Evolutionary conservation across 2,329 filamentous ascomycete species (phyloP).

Genomic region (Aspergillus sp.): DNA sequence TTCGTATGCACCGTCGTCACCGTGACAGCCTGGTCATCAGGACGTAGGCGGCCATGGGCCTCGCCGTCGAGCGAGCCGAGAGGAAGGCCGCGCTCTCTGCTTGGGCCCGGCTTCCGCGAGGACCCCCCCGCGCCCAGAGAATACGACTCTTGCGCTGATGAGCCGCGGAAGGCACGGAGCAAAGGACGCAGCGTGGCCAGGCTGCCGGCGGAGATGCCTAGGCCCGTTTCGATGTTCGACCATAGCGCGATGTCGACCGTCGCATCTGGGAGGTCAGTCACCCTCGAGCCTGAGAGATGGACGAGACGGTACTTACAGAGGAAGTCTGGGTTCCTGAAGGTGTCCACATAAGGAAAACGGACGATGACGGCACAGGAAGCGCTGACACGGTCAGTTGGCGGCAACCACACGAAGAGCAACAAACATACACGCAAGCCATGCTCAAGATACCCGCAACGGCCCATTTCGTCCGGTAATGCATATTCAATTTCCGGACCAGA

Average conservation of each 20-base stretch:
- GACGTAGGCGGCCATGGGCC: slow-evolving; percentile 13
- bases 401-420: slow-evolving; percentile 6
- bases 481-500: slow-evolving; percentile 47
- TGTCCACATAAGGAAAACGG: slow-evolving; percentile 34
- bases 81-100: slow-evolving; percentile 13
- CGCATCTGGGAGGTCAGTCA: slow-evolving; percentile 19
- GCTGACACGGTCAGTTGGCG: slow-evolving; percentile 24
- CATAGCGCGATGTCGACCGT: slow-evolving; percentile 37
- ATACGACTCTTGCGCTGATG: slow-evolving; percentile 11
- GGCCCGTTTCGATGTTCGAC: slow-evolving; percentile 26
- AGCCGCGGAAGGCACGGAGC: slow-evolving; percentile 24
- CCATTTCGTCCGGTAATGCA: slow-evolving; percentile 44
- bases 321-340: slow-evolving; percentile 27
- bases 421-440: slow-evolving; percentile 44
- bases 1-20: slow-evolving; percentile 20
- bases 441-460: slow-evolving; percentile 45
- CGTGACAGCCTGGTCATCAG: slow-evolving; percentile 21
- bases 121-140: slow-evolving; percentile 10
- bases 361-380: slow-evolving; percentile 40
- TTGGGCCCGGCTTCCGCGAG: slow-evolving; percentile 11
- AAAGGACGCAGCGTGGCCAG: slow-evolving; percentile 43
- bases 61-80: slow-evolving; percentile 17
- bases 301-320: slow-evolving; percentile 22
- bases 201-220: slow-evolving; percentile 37
- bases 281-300: too few relatives aligned